Evolutionary conservation across 306 rosid species (phyloP).

Genomic region (Rosa multiflora): DNA sequence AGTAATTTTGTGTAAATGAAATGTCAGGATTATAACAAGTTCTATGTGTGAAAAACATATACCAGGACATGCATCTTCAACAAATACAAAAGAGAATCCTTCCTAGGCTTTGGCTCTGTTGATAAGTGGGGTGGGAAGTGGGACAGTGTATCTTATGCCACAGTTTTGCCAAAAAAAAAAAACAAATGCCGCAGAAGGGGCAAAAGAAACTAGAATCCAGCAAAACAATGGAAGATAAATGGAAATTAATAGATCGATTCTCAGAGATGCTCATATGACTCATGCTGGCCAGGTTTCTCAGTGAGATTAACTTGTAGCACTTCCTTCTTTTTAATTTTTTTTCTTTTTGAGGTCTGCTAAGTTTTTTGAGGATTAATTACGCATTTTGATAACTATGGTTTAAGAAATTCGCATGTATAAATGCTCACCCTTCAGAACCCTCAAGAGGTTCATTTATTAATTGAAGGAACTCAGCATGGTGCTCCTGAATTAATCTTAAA

Average conservation of each 20-base stretch:
- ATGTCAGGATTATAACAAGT: neutral
- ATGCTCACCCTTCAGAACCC: slow-evolving; percentile 87
- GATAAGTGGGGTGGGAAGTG: neutral
- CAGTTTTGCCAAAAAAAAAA: neutral
- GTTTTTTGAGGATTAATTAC: neutral
- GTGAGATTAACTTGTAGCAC: neutral
- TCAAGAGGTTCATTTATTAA: slow-evolving; percentile 89
- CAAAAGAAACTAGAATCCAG: too few relatives aligned
- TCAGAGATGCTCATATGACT: neutral
- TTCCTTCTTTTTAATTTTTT: neutral
- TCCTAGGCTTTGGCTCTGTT: neutral
- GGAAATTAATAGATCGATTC: neutral
- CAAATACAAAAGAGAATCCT: neutral
- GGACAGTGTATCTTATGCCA: neutral
- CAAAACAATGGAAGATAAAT: neutral
- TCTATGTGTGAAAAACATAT: neutral
- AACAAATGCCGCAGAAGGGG: neutral
- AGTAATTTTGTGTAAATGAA: neutral
- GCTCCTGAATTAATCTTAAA: slow-evolving; percentile 81
- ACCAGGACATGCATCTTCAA: neutral
- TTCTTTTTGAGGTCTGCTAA: neutral
- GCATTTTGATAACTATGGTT: neutral
- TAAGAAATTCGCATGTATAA: neutral
- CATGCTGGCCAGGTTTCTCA: slow-evolving; percentile 3
- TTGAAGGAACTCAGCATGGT: slow-evolving; percentile 90